A percentile compares a stretch with the other conserved stretches of the same genome.
These are phyloP conservation scores for Colletotrichum melonis DNA, from an alignment of 2,329 filamentous ascomycete genomes.

Conservation along the genomic window DNA sequence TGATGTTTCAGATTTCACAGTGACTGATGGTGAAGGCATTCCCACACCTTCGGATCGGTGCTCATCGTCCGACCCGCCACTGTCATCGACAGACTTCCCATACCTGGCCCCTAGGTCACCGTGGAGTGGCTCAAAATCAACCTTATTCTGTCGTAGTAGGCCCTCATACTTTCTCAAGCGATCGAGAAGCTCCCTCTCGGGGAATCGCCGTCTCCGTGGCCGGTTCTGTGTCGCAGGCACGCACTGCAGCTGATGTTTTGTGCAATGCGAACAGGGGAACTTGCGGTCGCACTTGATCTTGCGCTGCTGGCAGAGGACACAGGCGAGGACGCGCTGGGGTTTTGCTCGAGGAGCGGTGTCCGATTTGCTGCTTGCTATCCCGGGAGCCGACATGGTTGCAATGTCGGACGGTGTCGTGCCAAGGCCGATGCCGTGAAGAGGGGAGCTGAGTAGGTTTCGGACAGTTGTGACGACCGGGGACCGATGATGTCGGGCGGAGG, in stretches of 20 bases:
- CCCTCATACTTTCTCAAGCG: constrained; percentile 67
- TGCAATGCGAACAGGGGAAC: constrained; percentile 68
- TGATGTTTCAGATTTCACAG: not conserved
- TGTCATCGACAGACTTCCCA: constrained; percentile 48
- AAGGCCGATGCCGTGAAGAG: not conserved
- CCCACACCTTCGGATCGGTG: not conserved
- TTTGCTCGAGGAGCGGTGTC: constrained; percentile 27
- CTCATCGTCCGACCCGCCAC: constrained; percentile 54
- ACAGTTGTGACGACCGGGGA: not conserved
- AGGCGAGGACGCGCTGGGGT: constrained; percentile 53
- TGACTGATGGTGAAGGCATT: not conserved
- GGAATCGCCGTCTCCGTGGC: constrained; percentile 56
- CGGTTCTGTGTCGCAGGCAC: constrained; percentile 52
- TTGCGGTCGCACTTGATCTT: constrained; percentile 72
- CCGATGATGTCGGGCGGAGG: not conserved
- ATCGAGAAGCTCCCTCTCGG: constrained; percentile 69
- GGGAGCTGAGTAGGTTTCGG: not conserved
- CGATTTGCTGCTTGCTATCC: constrained; percentile 11
- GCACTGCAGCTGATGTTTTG: constrained; percentile 57
- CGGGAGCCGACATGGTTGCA: not conserved
- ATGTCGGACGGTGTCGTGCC: not conserved
- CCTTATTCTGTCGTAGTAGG: constrained; percentile 64
- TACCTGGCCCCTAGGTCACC: constrained; percentile 18
- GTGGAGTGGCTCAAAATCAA: constrained; percentile 63
- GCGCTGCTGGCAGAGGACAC: constrained; percentile 72